Conservation (phyloP, 768 basidiomycete species). For the Kwoniella dendrophila region DNA sequence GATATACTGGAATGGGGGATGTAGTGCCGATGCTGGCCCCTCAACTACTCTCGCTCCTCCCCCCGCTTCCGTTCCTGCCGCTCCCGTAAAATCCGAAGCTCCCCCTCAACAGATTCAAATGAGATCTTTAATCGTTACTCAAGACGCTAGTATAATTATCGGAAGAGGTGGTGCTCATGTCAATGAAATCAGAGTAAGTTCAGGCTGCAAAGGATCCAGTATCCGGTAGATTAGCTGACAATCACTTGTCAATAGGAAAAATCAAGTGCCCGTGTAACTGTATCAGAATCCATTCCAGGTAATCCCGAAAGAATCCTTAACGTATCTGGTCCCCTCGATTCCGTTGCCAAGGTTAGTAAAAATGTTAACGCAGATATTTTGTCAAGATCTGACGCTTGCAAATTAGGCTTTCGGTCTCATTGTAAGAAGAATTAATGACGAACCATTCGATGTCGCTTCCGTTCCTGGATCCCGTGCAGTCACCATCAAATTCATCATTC, state of each 20-base stretch:
- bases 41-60: conserved; percentile 23
- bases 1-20: background rate
- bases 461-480: conserved; percentile 97
- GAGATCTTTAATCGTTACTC: conserved; percentile 97
- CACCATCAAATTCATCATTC: conserved; percentile 99
- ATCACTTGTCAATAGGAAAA: conserved; percentile 59
- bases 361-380: background rate
- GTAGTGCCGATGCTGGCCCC: conserved; percentile 29
- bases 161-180: conserved; percentile 94
- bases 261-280: conserved; percentile 92
- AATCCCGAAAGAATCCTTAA: conserved; percentile 99
- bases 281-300: conserved; percentile 97
- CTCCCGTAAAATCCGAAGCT: conserved; percentile 42
- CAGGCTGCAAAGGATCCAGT: background rate
- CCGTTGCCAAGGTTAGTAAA: conserved; percentile 88
- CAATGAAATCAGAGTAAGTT: conserved; percentile 87
- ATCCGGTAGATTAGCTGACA: background rate
- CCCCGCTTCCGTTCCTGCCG: conserved; percentile 33
- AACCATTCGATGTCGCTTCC: conserved; percentile 96
- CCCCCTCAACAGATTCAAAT: conserved; percentile 80
- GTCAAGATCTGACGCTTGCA: background rate
- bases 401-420: conserved; percentile 94
- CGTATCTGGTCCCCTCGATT: conserved; percentile 92
- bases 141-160: conserved; percentile 99
- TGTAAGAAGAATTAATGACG: conserved; percentile 97